Evolutionary conservation across 805 yeast genomes (phyloP).

Genomic region (Candida parachauliodes): DNA sequence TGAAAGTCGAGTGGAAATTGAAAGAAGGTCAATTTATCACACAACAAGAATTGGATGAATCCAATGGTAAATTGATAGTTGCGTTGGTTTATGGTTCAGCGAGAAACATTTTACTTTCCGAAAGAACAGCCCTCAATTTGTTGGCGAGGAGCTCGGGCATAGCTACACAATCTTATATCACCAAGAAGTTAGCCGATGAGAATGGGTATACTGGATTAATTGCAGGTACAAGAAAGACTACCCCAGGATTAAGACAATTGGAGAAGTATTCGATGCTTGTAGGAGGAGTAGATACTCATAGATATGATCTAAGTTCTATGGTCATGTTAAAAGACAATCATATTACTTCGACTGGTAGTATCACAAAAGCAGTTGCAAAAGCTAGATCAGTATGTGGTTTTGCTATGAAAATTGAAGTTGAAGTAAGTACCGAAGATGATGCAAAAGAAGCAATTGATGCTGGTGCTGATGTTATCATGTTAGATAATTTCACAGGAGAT

Average conservation of each 20-base stretch:
- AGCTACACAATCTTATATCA: conserved; percentile 66
- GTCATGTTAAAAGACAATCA: conserved; percentile 96
- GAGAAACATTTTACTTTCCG: conserved; percentile 74
- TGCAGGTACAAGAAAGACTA: conserved; percentile 97
- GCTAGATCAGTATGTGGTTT: conserved; percentile 87
- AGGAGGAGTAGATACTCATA: conserved; percentile 91
- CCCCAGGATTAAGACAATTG: conserved; percentile 85
- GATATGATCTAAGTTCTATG: conserved; percentile 90
- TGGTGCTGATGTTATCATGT: conserved; percentile 94
- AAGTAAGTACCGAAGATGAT: conserved; percentile 78
- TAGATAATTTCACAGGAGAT: conserved; percentile 77
- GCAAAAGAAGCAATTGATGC: conserved; percentile 92
- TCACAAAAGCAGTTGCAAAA: conserved; percentile 71
- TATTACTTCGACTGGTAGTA: conserved; percentile 88
- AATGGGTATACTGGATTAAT: conserved; percentile 76
- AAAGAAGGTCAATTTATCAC: conserved; percentile 59
- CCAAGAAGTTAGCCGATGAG: conserved; percentile 58
- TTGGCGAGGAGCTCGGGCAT: conserved; percentile 83
- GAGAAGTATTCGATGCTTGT: conserved; percentile 94
- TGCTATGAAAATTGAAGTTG: conserved; percentile 87
- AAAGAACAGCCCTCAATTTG: conserved; percentile 79
- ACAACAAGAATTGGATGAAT: conserved; percentile 42
- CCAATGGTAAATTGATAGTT: conserved; percentile 57
- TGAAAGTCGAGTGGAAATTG: conserved; percentile 68
- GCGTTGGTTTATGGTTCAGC: conserved; percentile 82